Evolutionary conservation across 192 early-diverging fungal genomes (phyloP).

Genomic region (Paraglomus occultum): DNA sequence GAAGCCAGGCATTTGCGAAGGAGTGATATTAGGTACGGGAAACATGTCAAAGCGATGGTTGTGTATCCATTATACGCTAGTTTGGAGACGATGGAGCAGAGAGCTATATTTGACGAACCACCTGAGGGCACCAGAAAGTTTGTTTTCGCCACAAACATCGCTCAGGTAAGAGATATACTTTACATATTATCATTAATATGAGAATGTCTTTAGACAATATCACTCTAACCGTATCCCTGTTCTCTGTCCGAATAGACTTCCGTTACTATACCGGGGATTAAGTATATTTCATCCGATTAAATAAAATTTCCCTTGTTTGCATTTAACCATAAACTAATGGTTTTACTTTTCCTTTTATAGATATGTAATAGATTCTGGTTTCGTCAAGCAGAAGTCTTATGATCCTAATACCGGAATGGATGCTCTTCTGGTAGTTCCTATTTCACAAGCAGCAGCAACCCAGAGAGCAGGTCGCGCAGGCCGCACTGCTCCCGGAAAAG

Average conservation of each 20-base stretch:
- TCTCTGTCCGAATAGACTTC: constrained; percentile 74
- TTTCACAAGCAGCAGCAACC: constrained; percentile 90
- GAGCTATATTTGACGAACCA: constrained; percentile 84
- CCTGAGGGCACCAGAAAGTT: constrained; percentile 72
- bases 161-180: constrained; percentile 56
- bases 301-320: no score
- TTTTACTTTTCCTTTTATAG: constrained; percentile 74
- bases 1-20: constrained; percentile 19
- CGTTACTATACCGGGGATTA: constrained; percentile 57
- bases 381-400: constrained; percentile 91
- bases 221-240: background rate
- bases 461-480: constrained; percentile 96
- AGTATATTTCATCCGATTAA: background rate
- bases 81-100: constrained; percentile 82
- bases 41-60: constrained; percentile 42
- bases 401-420: constrained; percentile 96
- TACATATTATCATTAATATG: background rate
- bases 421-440: constrained; percentile 83
- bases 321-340: no score
- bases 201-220: background rate
- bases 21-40: constrained; percentile 26
- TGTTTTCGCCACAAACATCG: constrained; percentile 97
- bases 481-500: constrained; percentile 85
- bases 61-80: constrained; percentile 68
- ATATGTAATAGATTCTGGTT: constrained; percentile 94